Base-by-base conservation (phyloP, 768 basidiomycete species). In the Pleurotus platypus region DNA sequence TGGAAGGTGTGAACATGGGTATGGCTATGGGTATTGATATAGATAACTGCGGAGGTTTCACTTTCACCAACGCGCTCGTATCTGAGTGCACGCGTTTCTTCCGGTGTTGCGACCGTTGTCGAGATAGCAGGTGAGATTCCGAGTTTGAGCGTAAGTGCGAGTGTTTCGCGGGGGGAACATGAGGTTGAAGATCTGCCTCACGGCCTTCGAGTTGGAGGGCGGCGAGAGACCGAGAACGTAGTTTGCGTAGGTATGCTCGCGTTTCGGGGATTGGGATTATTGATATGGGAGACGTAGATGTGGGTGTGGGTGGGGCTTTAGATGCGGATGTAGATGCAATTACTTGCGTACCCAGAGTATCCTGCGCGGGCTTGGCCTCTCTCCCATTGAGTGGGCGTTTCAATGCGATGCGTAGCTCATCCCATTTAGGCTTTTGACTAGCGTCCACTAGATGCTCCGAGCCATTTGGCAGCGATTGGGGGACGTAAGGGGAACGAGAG, bases 1-100 rank as follows among this genome's bases (percentile, higher is more conserved):
- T 40, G 9, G 51, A 53, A 39, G 51, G 51, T 2, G 51, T 53
- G 38, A 53, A 53, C 15, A 53, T 39, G 20, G 51, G 51, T 8
- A 15, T 37, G 38, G 38, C 39, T 8, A 40, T 9, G 24, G 15
- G 37, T 16, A n/a, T 22, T n/a, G 16, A 20, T n/a, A 49, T 16
- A 22, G 47, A 27, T 6, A 16, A 13, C 11, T n/a, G 49, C 27
- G 46, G 46, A 6, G 49, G 20, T n/a, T 18, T 53, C 37, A 22
- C 12, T 42, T 40, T 53, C 5, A 12, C 37, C 16, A 24, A 8
- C n/a, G 27, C 22, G 16, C 38, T 39, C 51, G 13, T 26, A 7
- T 48, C 46, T 26, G 51, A 53, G 9, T 24, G 37, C 4, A 24
- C 35, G 38, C 51, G 51, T 8, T 13, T 16, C 38, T n/a, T 39